phyloP scores from a whole-genome alignment of 192 early-diverging fungal species.

The Gryganskiella cystojenkinii region DNA sequence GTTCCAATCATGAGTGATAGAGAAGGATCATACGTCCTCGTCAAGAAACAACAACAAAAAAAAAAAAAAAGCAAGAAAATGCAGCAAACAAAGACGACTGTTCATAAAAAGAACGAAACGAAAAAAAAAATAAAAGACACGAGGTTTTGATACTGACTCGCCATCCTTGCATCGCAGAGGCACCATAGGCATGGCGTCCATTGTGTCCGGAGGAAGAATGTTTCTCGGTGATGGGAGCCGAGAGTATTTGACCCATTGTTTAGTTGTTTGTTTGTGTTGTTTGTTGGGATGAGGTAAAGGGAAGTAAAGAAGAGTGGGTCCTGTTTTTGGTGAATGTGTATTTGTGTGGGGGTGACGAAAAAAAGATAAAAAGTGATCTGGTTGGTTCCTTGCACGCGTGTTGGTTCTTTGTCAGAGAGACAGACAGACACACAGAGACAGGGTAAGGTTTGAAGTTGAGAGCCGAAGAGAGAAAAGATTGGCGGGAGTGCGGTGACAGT shows the following conservation, averaged over 20 bases:
- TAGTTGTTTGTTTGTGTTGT: background rate
- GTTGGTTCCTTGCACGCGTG: background rate
- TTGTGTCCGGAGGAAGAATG: constrained; percentile 79
- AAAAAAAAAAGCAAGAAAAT: background rate
- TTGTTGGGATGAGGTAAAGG: background rate
- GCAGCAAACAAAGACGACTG: background rate
- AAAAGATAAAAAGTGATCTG: background rate
- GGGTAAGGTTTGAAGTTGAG: too few relatives aligned
- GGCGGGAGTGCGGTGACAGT: too few relatives aligned
- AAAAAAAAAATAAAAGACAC: background rate
- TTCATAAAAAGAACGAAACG: background rate
- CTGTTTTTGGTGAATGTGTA: background rate
- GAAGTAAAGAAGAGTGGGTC: background rate
- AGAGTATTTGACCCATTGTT: constrained; percentile 95
- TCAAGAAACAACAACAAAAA: too few relatives aligned
- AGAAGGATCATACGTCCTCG: too few relatives aligned
- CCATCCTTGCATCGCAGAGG: constrained; percentile 98
- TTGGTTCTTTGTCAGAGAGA: too few relatives aligned
- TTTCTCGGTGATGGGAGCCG: constrained; percentile 93
- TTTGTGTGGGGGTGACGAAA: background rate
- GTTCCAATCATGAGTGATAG: too few relatives aligned
- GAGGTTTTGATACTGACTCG: constrained; percentile 72
- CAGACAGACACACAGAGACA: too few relatives aligned
- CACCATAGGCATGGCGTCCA: constrained; percentile 82
- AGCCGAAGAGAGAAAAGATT: too few relatives aligned